These are phyloP conservation scores for Gillenia trifoliata DNA, from an alignment of 306 rosid species.

Conservation along the genomic window DNA sequence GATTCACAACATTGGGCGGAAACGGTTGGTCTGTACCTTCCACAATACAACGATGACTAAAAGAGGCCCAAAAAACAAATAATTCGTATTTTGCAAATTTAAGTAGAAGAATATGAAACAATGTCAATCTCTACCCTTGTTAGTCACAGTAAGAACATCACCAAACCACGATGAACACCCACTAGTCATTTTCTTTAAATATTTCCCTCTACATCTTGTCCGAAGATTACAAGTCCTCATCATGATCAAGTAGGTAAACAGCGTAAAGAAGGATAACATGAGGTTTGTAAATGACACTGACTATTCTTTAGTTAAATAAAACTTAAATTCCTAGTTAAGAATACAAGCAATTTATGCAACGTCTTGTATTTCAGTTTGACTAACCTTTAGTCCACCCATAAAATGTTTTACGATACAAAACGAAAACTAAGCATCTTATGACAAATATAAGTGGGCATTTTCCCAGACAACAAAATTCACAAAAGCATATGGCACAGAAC, in stretches of 20 bases:
- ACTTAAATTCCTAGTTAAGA: background rate
- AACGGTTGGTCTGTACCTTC: background rate
- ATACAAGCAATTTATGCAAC: background rate
- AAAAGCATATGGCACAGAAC: slow-evolving; percentile 3
- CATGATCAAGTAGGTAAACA: background rate
- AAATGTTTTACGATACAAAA: background rate
- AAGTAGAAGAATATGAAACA: background rate
- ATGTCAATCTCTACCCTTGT: background rate
- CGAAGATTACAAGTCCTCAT: background rate
- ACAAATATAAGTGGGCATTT: slow-evolving; percentile 19
- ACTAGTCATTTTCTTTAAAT: background rate
- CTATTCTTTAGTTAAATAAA: background rate
- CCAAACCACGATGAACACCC: background rate
- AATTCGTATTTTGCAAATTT: background rate
- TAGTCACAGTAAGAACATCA: background rate
- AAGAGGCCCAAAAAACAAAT: background rate
- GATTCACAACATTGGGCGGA: background rate
- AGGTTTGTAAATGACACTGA: background rate
- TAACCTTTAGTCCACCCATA: background rate
- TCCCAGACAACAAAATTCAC: background rate
- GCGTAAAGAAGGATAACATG: background rate
- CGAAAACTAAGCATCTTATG: background rate
- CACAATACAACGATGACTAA: background rate
- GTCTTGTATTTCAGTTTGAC: background rate
- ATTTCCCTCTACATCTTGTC: background rate